Evolutionary conservation across 495 filamentous ascomycete species (phyloP).

Genomic region (Xylaria curta): DNA sequence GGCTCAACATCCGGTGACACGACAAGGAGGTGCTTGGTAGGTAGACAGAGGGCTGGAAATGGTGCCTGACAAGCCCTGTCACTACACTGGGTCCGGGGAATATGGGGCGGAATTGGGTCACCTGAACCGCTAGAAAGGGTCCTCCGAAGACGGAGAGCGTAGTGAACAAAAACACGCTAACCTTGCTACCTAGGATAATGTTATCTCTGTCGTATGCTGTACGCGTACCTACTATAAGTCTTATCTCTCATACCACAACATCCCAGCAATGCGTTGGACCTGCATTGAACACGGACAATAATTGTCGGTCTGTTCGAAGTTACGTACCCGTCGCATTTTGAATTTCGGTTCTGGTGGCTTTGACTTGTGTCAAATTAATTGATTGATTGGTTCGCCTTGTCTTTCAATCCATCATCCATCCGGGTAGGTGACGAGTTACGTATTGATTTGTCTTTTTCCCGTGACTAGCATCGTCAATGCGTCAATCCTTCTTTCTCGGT

Average conservation of each 20-base stretch:
- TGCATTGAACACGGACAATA: neutral
- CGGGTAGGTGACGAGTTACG: conserved; percentile 5
- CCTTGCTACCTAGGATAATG: neutral
- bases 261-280: too few species aligned
- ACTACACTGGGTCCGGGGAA: neutral
- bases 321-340: neutral
- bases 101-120: neutral
- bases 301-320: neutral
- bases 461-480: conserved; percentile 12
- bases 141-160: conserved; percentile 3
- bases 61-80: neutral
- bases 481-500: neutral
- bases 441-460: conserved; percentile 11
- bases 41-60: neutral
- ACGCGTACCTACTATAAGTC: neutral
- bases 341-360: neutral
- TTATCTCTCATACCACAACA: too few species aligned
- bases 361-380: neutral
- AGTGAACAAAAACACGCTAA: neutral
- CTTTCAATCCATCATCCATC: too few species aligned
- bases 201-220: neutral
- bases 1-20: neutral
- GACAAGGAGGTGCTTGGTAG: too few species aligned
- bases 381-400: neutral
- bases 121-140: neutral